Evolutionary conservation across 495 filamentous ascomycete species (phyloP).

Genomic region (Trichocladium antarcticum): DNA sequence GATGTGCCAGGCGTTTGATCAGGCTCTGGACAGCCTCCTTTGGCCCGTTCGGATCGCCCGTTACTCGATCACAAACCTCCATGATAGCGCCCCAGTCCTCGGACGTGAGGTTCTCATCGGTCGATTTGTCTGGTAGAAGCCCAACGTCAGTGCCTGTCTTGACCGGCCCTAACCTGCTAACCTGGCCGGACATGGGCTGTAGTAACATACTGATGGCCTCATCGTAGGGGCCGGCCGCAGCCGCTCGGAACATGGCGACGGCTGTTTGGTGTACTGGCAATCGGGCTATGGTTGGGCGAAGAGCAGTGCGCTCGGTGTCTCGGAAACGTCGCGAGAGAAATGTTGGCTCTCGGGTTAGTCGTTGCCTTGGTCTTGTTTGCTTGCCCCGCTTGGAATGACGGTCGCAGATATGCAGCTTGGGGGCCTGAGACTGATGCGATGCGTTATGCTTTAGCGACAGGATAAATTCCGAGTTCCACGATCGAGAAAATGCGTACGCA

Average conservation of each 20-base stretch:
- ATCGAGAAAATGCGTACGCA: no score
- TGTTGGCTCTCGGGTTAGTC: no score
- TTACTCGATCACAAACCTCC: slow-evolving; percentile 94
- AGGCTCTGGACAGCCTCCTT: slow-evolving; percentile 89
- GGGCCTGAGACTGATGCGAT: background rate
- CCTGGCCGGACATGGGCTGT: background rate
- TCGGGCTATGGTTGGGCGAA: background rate
- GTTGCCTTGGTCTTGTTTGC: no score
- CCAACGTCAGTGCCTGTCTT: slow-evolving; percentile 6
- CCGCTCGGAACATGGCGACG: slow-evolving; percentile 41
- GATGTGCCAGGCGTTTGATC: slow-evolving; percentile 92
- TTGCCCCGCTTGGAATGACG: background rate
- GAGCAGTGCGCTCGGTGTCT: background rate
- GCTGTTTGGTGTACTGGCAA: background rate
- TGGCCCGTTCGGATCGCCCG: slow-evolving; percentile 46
- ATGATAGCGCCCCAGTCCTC: slow-evolving; percentile 99
- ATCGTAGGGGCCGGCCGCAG: slow-evolving; percentile 41
- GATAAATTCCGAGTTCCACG: background rate
- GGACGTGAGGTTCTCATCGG: slow-evolving; percentile 93
- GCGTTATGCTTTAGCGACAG: background rate
- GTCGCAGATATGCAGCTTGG: background rate
- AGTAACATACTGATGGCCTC: slow-evolving; percentile 39
- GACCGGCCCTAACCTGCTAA: no score
- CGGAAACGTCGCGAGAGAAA: background rate
- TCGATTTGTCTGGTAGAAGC: slow-evolving; percentile 68